Conservation (phyloP, 1,284 basidiomycete species). For the Trichosporon sp. region DNA sequence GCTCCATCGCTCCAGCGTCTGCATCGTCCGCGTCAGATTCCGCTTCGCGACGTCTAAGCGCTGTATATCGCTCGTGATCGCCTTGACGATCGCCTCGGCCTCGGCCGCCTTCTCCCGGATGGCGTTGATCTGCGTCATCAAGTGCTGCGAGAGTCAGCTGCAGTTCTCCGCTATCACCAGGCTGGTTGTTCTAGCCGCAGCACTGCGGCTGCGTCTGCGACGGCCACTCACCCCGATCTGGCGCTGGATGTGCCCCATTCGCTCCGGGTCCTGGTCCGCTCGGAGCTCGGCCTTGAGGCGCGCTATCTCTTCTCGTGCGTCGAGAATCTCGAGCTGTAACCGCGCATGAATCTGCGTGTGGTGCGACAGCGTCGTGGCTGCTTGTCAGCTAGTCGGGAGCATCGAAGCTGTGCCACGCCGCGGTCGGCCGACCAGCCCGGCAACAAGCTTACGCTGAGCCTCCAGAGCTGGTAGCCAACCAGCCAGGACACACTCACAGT, state of each 20-base stretch:
- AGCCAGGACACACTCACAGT: conserved; percentile 12
- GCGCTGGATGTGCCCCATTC: conserved; percentile 83
- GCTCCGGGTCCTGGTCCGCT: conserved; percentile 71
- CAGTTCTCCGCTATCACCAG: not conserved
- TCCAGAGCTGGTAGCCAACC: too few relatives aligned
- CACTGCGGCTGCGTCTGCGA: not conserved
- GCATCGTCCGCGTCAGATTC: conserved; percentile 85
- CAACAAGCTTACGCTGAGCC: too few relatives aligned
- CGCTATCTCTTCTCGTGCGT: conserved; percentile 60
- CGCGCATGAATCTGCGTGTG: conserved; percentile 43
- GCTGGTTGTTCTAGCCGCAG: too few relatives aligned
- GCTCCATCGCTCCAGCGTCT: conserved; percentile 80
- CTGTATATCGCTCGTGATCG: conserved; percentile 96
- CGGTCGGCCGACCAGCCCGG: not conserved
- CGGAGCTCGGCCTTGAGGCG: conserved; percentile 63
- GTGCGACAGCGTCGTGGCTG: conserved; percentile 33
- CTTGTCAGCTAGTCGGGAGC: not conserved
- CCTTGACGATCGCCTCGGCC: conserved; percentile 88
- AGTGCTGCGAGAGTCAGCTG: conserved; percentile 58
- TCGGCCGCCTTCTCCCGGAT: conserved; percentile 94
- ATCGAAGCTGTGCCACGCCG: not conserved
- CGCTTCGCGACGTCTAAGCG: conserved; percentile 89
- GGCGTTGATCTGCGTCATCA: conserved; percentile 85
- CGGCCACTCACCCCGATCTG: conserved; percentile 72
- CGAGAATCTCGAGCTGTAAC: conserved; percentile 43